Percentiles rank a stretch among this genome's conserved stretches.
Evolutionary conservation across 1,284 basidiomycete genomes (phyloP).

Genomic region (Nidula niveotomentosa): DNA sequence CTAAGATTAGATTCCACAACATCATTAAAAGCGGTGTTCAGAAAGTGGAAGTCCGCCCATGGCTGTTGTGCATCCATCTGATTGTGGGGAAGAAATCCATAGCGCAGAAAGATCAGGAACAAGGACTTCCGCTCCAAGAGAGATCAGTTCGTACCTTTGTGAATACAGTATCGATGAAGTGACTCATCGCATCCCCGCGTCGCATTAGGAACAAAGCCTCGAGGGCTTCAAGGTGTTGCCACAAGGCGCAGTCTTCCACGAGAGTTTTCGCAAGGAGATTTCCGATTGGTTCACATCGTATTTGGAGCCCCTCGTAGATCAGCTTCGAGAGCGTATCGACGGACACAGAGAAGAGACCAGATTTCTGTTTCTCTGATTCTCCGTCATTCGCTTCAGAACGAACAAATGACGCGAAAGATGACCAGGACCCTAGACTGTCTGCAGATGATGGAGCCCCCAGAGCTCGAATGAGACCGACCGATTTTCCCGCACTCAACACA

Average conservation of each 20-base stretch:
- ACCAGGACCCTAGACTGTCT: constrained; percentile 22
- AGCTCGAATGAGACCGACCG: constrained; percentile 66
- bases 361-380: constrained; percentile 10
- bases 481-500: constrained; percentile 76
- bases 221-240: constrained; percentile 67
- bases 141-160: constrained; percentile 53
- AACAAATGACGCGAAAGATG: constrained; percentile 25
- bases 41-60: constrained; percentile 84
- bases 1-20: constrained; percentile 53
- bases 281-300: constrained; percentile 58
- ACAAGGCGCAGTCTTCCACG: constrained; percentile 69
- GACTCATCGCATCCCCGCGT: constrained; percentile 68
- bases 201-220: constrained; percentile 78
- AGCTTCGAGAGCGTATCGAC: constrained; percentile 59
- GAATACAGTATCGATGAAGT: constrained; percentile 73
- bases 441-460: constrained; percentile 29
- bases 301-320: constrained; percentile 63
- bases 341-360: constrained; percentile 42
- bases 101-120: background rate
- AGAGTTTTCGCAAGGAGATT: constrained; percentile 57
- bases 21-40: constrained; percentile 78
- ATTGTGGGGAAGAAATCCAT: too few relatives aligned
- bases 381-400: constrained; percentile 16
- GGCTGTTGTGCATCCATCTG: constrained; percentile 71
- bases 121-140: background rate